phyloP scores from a whole-genome alignment of 345 rosid genomes.

The Barbarea vulgaris region DNA sequence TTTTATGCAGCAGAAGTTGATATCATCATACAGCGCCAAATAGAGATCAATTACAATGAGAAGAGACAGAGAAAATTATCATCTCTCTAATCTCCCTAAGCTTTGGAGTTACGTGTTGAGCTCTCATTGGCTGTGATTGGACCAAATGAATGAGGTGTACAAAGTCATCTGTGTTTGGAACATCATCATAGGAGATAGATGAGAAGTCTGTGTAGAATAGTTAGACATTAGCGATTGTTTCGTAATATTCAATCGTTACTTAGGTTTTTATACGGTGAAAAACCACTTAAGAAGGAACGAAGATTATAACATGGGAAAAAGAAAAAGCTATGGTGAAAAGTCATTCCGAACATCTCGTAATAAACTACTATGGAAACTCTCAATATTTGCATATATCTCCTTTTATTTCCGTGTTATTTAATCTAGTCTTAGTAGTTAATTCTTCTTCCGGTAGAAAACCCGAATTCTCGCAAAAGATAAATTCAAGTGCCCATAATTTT shows the following conservation, averaged over 20 bases:
- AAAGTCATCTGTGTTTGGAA: conserved; percentile 3
- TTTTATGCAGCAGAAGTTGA: conserved; percentile 20
- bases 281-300: no score
- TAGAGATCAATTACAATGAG: neutral
- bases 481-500: no score
- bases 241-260: neutral
- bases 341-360: no score
- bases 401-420: no score
- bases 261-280: neutral
- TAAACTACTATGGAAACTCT: no score
- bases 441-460: no score
- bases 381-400: no score
- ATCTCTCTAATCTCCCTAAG: neutral
- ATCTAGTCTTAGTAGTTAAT: no score
- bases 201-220: neutral
- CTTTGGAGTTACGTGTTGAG: neutral
- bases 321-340: no score
- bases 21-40: conserved; percentile 17
- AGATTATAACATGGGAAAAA: no score
- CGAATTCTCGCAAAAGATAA: no score
- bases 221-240: neutral
- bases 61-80: neutral
- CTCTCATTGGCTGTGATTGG: neutral
- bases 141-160: conserved; percentile 9
- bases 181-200: neutral